Evolutionary conservation across 2,329 filamentous ascomycete species (phyloP), one percentile per base, ranked within the genome.

Genomic region (Escovopsis weberi): DNA sequence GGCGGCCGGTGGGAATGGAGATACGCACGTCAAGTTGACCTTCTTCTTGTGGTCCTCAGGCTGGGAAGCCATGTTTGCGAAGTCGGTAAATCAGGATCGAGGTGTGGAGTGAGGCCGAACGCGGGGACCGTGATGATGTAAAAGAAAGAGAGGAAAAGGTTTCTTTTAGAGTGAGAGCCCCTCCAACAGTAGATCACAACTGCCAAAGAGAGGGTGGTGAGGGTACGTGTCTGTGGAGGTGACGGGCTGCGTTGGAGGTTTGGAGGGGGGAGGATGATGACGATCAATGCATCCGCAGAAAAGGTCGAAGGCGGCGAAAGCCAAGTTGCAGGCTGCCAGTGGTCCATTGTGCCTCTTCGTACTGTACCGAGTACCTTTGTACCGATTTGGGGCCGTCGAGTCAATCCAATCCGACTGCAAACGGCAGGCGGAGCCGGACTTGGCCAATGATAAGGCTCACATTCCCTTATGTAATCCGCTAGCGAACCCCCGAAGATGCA

Each of bases 21-120:
- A 41, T 15, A 59, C 83, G 61, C 75, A 89, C 85, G 77, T 74
- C 65, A 89, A 63, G 66, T 89, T 84, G 64, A 80, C 81, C 79
- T 86, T 87, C 69, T 81, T 80, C 77, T 86, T 87, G 55, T 78
- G 71, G 47, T 84, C 74, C 48, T 64, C 62, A 51, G 78, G 75
- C 60, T 83, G 77, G 51, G 77, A 64, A 64, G 80, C 78, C 83
- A 87, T 87, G 52, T 65, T 82, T 53, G 53, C 33, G 26, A 46
- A 46, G 45, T 44, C 19, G 30, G 5, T 40, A n/a, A 28, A 39
- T 42, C 35, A 30, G 15, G 38, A 40, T 42, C 44, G 33, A 41
- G 38, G 50, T 54, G 50, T 54, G 50, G 50, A 51, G 46, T 44
- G 50, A 48, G 51, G 44, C 44, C 47, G 48, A 47, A 37, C 48